Conservation (phyloP, 225 moss, liverwort and hornwort species). For the Pleurozium schreberi region DNA sequence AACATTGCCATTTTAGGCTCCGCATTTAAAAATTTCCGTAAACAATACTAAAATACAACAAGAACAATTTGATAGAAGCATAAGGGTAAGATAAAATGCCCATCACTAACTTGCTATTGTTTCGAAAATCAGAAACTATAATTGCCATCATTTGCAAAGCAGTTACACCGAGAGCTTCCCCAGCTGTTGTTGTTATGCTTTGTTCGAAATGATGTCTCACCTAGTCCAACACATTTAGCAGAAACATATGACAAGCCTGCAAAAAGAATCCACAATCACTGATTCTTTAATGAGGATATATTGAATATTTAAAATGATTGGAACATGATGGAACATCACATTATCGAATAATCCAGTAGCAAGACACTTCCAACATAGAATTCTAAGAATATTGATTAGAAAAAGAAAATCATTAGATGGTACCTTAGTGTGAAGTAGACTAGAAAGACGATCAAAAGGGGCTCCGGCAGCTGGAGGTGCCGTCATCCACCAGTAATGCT, state of each 20-base stretch:
- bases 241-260: conserved; percentile 86
- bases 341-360: neutral
- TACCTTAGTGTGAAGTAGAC: conserved; percentile 80
- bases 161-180: conserved; percentile 84
- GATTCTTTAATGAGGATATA: neutral
- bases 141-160: conserved; percentile 82
- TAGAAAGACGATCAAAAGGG: conserved; percentile 63
- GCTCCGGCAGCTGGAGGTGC: conserved; percentile 51
- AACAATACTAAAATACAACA: neutral
- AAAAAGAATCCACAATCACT: neutral
- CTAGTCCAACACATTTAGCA: conserved; percentile 73
- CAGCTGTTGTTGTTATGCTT: conserved; percentile 65
- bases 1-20: no score
- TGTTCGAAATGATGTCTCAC: conserved; percentile 52
- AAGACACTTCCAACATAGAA: neutral
- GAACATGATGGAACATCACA: neutral
- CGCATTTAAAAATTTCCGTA: no score
- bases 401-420: conserved; percentile 36
- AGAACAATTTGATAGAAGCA: neutral
- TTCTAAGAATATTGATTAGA: neutral
- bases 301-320: neutral
- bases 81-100: neutral
- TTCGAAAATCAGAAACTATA: conserved; percentile 51
- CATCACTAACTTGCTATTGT: conserved; percentile 12
- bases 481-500: conserved; percentile 71